Evolutionary conservation across 805 yeast species (phyloP).

Genomic region (Isabelozyma rhagii): DNA sequence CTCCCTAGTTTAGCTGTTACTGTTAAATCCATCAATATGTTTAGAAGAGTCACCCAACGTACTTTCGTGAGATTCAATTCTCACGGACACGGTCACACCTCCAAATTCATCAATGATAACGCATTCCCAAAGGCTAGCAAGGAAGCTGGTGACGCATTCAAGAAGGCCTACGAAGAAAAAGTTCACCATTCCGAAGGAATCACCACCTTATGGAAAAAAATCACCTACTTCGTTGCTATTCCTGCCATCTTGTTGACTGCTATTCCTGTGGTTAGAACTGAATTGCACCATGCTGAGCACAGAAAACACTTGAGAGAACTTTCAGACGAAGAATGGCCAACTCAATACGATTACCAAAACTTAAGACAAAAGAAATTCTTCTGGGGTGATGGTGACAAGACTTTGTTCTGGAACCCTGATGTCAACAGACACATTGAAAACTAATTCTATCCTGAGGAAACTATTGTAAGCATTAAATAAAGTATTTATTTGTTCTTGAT

Average conservation of each 20-base stretch:
- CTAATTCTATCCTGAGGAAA: conserved; percentile 4
- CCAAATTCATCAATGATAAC: conserved; percentile 37
- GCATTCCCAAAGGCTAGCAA: conserved; percentile 43
- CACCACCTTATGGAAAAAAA: conserved; percentile 79
- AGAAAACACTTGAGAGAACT: conserved; percentile 71
- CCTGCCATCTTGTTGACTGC: conserved; percentile 80
- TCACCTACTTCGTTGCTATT: conserved; percentile 73
- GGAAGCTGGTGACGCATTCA: conserved; percentile 71
- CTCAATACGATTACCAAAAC: conserved; percentile 87
- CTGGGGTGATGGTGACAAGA: conserved; percentile 99
- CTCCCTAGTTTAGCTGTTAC: conserved; percentile 25
- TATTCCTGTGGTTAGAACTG: conserved; percentile 76
- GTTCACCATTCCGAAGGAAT: conserved; percentile 78
- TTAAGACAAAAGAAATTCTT: conserved; percentile 82
- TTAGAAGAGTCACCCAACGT: conserved; percentile 34
- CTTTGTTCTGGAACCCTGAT: conserved; percentile 92
- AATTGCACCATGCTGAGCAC: conserved; percentile 87
- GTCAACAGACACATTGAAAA: conserved; percentile 79
- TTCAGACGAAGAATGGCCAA: conserved; percentile 90
- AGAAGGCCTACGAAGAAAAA: conserved; percentile 57
- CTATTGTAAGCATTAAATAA: background rate
- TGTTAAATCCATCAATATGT: conserved; percentile 20
- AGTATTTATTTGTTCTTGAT: background rate
- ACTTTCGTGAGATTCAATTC: conserved; percentile 38
- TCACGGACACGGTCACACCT: conserved; percentile 39